phyloP scores from a whole-genome alignment of 345 rosid species.

The Syzygium aromaticum region DNA sequence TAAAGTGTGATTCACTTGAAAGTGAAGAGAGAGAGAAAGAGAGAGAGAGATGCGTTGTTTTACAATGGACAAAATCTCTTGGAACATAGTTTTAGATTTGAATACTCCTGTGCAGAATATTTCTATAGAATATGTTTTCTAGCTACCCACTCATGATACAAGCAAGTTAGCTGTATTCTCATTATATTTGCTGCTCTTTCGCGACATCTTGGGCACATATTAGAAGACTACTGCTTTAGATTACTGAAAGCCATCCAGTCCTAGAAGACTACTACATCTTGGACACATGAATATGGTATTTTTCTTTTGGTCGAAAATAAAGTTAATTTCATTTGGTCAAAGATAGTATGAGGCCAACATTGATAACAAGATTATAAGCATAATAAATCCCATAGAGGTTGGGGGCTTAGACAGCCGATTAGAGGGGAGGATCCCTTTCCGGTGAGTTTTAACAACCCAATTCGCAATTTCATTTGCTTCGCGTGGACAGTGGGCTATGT shows the following conservation, averaged over 20 bases:
- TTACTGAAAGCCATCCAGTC: neutral
- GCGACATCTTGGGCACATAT: neutral
- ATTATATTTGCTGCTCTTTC: neutral
- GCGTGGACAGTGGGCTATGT: too few species aligned
- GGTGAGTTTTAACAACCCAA: too few species aligned
- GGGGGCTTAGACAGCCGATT: too few species aligned
- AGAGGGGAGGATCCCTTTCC: too few species aligned
- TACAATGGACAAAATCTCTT: neutral
- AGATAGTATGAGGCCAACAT: too few species aligned
- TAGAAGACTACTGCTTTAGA: neutral
- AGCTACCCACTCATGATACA: neutral
- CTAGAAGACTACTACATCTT: neutral
- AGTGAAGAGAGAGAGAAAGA: neutral
- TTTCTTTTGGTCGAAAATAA: too few species aligned
- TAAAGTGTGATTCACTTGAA: neutral
- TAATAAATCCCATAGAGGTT: too few species aligned
- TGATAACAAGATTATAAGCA: too few species aligned
- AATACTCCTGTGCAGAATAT: neutral
- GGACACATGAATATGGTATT: too few species aligned
- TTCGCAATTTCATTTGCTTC: too few species aligned
- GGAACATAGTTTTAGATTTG: neutral
- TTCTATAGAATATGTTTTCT: neutral
- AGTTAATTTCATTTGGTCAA: too few species aligned
- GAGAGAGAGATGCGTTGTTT: neutral
- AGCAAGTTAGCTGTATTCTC: neutral